Base-by-base conservation (phyloP, 805 yeast genomes). In the Ogataea wickerhamii region DNA sequence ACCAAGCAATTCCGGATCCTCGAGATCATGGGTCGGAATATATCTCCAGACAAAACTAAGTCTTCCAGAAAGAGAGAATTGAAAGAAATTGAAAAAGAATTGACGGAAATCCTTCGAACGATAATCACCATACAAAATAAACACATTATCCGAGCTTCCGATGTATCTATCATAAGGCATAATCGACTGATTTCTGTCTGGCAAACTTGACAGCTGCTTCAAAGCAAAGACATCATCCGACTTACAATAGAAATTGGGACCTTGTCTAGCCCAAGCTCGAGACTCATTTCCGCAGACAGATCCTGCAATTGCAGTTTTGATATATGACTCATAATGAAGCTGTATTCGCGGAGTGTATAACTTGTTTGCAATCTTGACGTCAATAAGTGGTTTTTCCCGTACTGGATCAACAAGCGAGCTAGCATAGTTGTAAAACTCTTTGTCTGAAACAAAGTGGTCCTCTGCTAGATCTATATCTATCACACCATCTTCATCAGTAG, bases 221-320 rank as follows among this genome's bases (percentile, higher is more conserved):
- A 93, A 67, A 3, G 96, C 95, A 58, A 76, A 93, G 1, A 87
- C 72, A 40, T 83, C 95, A 38, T 77, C 85, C 3, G 80, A 65
- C 7, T 81, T 74, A 50, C 88, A 80, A 52, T 80, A 82, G 2
- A 70, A 56, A 28, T 50, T 42, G 18, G 68, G 66, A 34, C 74
- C 74, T 41, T 80, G 77, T 45, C 69, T 69, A 40, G 56, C 70
- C 72, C 85, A 80, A 1, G 76, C 66, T 4, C 48, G 51, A 5
- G 66, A 56, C 2, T 52, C 38, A 19, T 40, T 44, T 11, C 50
- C 34, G 22, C 60, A 56, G 36, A 43, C 36, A 6, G 32, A 29
- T 7, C 40, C 29, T 3, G 72, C 64, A n/a, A 50, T 44, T 0
- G 71, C 61, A 0, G 55, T 43, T 1, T 58, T 46, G 2, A 53